Conservation (phyloP, 2,329 filamentous ascomycete species). For the Aspergillus awamori region DNA sequence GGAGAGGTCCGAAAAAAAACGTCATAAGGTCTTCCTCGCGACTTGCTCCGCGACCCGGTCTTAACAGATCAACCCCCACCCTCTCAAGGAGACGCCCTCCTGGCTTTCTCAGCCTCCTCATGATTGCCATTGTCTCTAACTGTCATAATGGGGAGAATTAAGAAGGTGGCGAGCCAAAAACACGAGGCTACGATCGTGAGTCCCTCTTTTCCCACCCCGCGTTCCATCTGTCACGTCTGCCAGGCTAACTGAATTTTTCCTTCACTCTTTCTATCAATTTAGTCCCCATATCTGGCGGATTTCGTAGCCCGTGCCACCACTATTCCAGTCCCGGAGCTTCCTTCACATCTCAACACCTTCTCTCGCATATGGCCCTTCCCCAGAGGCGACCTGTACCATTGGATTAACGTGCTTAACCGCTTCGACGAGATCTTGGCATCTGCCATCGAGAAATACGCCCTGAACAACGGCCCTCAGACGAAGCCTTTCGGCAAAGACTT, state of each 20-base stretch:
- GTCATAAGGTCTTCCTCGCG: conserved; percentile 41
- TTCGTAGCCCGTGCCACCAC: conserved; percentile 72
- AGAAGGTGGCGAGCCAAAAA: conserved; percentile 55
- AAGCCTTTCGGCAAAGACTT: conserved; percentile 65
- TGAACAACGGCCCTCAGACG: conserved; percentile 78
- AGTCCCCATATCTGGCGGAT: conserved; percentile 86
- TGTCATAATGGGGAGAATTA: conserved; percentile 55
- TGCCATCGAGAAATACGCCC: conserved; percentile 77
- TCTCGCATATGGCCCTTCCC: conserved; percentile 93
- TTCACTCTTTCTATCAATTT: conserved; percentile 14
- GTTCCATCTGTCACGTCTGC: conserved; percentile 7
- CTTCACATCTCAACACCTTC: conserved; percentile 75
- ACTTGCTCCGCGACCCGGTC: conserved; percentile 35
- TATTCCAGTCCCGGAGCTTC: conserved; percentile 71
- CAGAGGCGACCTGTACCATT: conserved; percentile 94
- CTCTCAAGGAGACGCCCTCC: conserved; percentile 32
- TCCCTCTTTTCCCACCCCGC: conserved; percentile 20
- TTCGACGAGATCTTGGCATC: conserved; percentile 87
- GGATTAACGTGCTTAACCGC: conserved; percentile 91
- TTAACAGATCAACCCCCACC: conserved; percentile 27
- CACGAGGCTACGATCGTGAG: conserved; percentile 56
- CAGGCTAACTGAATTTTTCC: conserved; percentile 29
- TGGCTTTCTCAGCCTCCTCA: conserved; percentile 37
- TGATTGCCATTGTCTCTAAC: conserved; percentile 40
- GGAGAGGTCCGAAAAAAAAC: conserved; percentile 36